These are phyloP conservation scores for Dendrobium officinale DNA, from an alignment of 106 monocot genomes.

Conservation along the genomic window DNA sequence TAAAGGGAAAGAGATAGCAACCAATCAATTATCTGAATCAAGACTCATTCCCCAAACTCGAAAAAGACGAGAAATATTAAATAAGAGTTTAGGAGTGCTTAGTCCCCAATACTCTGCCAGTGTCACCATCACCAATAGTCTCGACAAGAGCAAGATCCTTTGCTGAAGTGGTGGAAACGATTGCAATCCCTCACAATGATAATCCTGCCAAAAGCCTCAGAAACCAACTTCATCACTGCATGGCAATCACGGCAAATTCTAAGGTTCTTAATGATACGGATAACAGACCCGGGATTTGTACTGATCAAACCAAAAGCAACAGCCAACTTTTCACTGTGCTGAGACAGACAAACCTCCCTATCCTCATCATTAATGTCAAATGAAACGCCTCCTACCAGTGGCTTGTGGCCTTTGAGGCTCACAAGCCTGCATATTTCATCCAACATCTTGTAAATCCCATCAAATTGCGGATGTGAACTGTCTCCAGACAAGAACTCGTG, in stretches of 20 bases:
- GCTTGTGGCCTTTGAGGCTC: conserved; percentile 17
- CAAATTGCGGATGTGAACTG: conserved; percentile 21
- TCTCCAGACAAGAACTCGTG: conserved; percentile 50
- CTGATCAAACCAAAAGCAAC: conserved; percentile 61
- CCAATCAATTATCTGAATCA: too few relatives aligned
- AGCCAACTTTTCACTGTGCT: conserved; percentile 64
- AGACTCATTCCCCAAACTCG: too few relatives aligned
- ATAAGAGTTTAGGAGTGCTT: too few relatives aligned
- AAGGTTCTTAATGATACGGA: conserved; percentile 57
- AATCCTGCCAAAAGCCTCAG: conserved; percentile 27
- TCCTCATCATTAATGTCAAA: conserved; percentile 17
- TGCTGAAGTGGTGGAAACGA: conserved; percentile 58
- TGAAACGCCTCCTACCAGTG: conserved; percentile 12
- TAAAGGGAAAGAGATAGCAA: too few relatives aligned
- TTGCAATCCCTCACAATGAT: conserved; percentile 52
- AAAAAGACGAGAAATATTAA: too few relatives aligned
- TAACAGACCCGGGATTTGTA: conserved; percentile 18
- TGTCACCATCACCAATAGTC: conserved; percentile 48
- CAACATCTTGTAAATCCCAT: conserved; percentile 25
- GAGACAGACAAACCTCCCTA: conserved; percentile 19
- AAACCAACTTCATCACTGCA: conserved; percentile 57
- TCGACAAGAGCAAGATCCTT: conserved; percentile 54
- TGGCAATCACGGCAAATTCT: conserved; percentile 76
- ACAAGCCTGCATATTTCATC: conserved; percentile 8
- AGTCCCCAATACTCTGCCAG: not conserved